Base-by-base conservation (phyloP, 352 stramenopile genomes). In the Pythium apleroticum region DNA sequence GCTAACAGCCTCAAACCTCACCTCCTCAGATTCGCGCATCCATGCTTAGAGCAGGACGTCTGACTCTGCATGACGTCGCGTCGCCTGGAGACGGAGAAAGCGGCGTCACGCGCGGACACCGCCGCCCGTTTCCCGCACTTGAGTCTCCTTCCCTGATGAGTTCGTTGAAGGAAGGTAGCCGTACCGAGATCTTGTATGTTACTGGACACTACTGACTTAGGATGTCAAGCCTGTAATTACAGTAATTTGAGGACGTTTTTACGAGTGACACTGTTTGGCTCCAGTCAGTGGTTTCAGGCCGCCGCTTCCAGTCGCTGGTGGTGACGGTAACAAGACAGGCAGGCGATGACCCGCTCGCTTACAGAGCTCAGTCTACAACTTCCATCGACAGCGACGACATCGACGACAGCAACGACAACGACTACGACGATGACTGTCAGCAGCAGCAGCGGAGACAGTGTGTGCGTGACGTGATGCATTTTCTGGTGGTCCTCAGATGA, bases 401-500 rank as follows among this genome's bases (percentile, higher is more conserved):
- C 17, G 25, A 19, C 30, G n/a, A 55, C 46, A 57, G 20, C 4
- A n/a, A 11, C 12, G 24, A 25, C 31, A 11, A 37, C 31, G n/a
- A n/a, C n/a, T n/a, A n/a, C n/a, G 28, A 2, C 17, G 25, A 19
- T 20, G n/a, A 55, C 46, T 52, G 20, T 2, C 9, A 41, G 2
- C 35, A 41, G 35, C 35, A 41, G n/a, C 30, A 28, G 2, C 25
- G 14, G 33, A 22, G 19, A 4, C 31, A 45, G 25, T 28, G 37
- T 52, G 27, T 20, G 25, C 17, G 49, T 33, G 49, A 53, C 25
- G 22, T 22, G 46, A 53, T 31, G 31, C 37, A n/a, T 50, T 52
- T n/a, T 53, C n/a, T 15, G 12, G 45, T 20, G 66, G 66, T 63
- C 49, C 78, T 94, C 85, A 94, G 80, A 71, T 95, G 86, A 95